phyloP scores from a whole-genome alignment of 768 basidiomycete genomes.

The Phlebiopsis gigantea region DNA sequence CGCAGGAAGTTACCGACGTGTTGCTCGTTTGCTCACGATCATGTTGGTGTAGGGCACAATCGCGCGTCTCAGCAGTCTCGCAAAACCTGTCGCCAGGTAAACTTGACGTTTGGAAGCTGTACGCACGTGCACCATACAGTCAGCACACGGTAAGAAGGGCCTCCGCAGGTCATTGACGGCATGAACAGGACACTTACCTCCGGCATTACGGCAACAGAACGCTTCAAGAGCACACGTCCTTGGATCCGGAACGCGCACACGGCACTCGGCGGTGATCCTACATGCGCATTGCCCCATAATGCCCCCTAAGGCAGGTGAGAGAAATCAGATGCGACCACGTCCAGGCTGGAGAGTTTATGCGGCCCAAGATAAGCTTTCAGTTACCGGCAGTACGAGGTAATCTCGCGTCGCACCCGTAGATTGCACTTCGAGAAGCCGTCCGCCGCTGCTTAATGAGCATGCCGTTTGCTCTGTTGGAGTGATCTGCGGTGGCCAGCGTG shows the following conservation, averaged over 20 bases:
- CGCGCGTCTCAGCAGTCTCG: background rate
- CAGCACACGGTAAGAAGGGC: background rate
- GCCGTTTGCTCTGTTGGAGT: background rate
- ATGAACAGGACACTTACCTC: background rate
- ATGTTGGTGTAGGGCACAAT: background rate
- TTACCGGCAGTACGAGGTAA: background rate
- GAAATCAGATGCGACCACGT: background rate
- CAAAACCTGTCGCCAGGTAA: background rate
- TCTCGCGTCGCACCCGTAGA: background rate
- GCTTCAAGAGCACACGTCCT: background rate
- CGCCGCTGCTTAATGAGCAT: background rate
- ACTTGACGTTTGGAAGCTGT: background rate
- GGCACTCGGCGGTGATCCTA: background rate
- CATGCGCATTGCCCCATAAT: background rate
- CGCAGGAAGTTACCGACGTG: too few relatives aligned
- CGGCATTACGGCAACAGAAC: background rate
- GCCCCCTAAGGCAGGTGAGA: background rate
- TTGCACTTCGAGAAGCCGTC: background rate
- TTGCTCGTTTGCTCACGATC: background rate
- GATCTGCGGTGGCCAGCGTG: background rate
- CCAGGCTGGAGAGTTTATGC: background rate
- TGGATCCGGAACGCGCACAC: background rate
- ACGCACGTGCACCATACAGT: background rate
- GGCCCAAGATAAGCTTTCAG: background rate
- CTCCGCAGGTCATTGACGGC: background rate